Percentiles rank a stretch among this genome's conserved stretches.
Evolutionary conservation across 257 asterid species (phyloP).

Genomic region (Nicotiana benthamiana): DNA sequence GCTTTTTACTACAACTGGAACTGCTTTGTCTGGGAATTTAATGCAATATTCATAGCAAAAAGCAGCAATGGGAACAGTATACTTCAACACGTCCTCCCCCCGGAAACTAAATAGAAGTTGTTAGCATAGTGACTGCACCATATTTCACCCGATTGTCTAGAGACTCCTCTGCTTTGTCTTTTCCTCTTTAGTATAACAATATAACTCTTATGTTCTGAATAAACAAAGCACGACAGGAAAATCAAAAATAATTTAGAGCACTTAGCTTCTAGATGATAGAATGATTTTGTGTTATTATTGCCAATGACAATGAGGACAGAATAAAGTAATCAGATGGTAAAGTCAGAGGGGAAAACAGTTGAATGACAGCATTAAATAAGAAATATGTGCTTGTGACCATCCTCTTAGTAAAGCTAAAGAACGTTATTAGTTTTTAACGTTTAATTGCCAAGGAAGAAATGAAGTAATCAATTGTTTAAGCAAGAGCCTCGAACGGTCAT

Average conservation of each 20-base stretch:
- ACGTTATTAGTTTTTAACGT: background rate
- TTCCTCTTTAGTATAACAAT: background rate
- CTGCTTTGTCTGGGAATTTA: too few species aligned
- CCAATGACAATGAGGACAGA: background rate
- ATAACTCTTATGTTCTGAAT: background rate
- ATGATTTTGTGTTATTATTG: background rate
- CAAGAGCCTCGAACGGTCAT: background rate
- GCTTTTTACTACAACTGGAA: too few species aligned
- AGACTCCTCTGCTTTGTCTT: background rate
- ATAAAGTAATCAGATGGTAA: background rate
- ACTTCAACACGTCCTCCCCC: background rate
- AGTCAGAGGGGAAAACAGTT: background rate
- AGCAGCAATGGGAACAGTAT: background rate
- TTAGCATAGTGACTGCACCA: background rate
- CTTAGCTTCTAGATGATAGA: background rate
- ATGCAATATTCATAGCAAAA: background rate
- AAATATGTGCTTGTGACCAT: background rate
- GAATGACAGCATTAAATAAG: conserved; percentile 1
- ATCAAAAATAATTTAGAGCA: background rate
- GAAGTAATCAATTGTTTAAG: background rate
- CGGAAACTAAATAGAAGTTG: background rate
- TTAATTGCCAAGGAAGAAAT: background rate
- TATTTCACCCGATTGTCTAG: background rate
- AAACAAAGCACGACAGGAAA: background rate
- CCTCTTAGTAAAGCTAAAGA: background rate